A percentile compares a stretch with the other conserved stretches of the same genome.
Conservation (phyloP, 2,329 filamentous ascomycete species). For the Bipolaris victoriae region DNA sequence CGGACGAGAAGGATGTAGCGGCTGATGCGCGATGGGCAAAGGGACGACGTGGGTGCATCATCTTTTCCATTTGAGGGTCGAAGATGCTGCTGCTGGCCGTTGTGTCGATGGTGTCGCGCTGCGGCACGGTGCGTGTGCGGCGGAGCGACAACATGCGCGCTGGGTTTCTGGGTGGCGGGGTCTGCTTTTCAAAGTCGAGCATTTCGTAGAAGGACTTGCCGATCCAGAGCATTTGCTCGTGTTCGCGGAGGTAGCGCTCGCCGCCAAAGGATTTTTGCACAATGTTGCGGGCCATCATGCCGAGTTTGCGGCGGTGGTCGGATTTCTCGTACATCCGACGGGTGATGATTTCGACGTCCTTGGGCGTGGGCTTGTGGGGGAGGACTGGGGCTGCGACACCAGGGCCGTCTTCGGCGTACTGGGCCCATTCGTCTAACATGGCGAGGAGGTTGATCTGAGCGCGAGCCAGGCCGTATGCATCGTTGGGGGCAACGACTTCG, state of each 20-base stretch:
- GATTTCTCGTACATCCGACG: slow-evolving; percentile 66
- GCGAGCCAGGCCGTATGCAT: slow-evolving; percentile 64
- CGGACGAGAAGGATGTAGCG: slow-evolving; percentile 41
- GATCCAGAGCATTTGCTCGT: slow-evolving; percentile 60
- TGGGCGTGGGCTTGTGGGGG: slow-evolving; percentile 56
- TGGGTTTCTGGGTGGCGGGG: slow-evolving; percentile 38
- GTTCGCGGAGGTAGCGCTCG: slow-evolving; percentile 65
- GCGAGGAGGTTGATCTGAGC: slow-evolving; percentile 68
- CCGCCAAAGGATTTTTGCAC: slow-evolving; percentile 66
- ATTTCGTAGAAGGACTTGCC: slow-evolving; percentile 47
- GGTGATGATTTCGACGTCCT: slow-evolving; percentile 61
- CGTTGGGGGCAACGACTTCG: slow-evolving; percentile 69
- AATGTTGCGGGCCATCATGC: slow-evolving; percentile 64
- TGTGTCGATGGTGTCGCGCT: slow-evolving; percentile 23
- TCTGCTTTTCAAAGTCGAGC: slow-evolving; percentile 36
- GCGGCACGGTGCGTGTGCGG: slow-evolving; percentile 11
- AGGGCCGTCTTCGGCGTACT: slow-evolving; percentile 61
- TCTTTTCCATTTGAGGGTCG: slow-evolving; percentile 45
- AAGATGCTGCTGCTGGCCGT: slow-evolving; percentile 31
- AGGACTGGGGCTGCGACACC: slow-evolving; percentile 51
- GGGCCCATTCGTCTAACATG: slow-evolving; percentile 66
- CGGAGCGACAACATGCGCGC: slow-evolving; percentile 36
- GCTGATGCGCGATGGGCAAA: slow-evolving; percentile 31
- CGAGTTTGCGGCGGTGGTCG: slow-evolving; percentile 61
- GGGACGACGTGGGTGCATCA: slow-evolving; percentile 44